These are phyloP conservation scores for Agapanthus africanus DNA, from an alignment of 106 monocot genomes.

Conservation along the genomic window DNA sequence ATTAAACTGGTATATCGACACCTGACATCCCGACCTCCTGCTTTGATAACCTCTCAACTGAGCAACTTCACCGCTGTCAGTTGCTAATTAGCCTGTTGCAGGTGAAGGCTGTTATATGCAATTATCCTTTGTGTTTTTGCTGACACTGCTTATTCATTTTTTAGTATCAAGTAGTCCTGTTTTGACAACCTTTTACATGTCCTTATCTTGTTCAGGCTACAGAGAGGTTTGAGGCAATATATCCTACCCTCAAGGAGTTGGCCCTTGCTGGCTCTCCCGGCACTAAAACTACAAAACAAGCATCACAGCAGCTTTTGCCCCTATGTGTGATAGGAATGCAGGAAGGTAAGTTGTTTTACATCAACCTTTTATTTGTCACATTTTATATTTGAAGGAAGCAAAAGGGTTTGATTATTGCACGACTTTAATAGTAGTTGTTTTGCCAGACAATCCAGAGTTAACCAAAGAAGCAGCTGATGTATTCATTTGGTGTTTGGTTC, in stretches of 20 bases:
- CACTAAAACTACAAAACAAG: slow-evolving; percentile 86
- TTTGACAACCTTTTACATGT: no score
- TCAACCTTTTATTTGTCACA: not conserved
- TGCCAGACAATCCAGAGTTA: slow-evolving; percentile 60
- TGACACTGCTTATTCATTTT: no score
- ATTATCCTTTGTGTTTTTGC: no score
- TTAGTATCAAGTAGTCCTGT: no score
- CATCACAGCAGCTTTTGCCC: slow-evolving; percentile 71
- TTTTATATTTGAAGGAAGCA: no score
- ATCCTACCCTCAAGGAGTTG: slow-evolving; percentile 80
- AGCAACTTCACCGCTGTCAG: no score
- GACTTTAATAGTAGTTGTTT: not conserved
- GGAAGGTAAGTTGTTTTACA: slow-evolving; percentile 56
- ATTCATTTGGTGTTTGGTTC: slow-evolving; percentile 95
- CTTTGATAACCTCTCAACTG: no score
- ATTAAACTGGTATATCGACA: no score
- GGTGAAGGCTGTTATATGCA: no score
- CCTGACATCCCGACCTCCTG: no score
- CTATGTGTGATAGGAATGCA: slow-evolving; percentile 46
- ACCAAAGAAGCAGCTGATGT: slow-evolving; percentile 61
- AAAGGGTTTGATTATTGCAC: no score
- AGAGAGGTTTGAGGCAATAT: slow-evolving; percentile 88
- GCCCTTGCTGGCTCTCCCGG: slow-evolving; percentile 77
- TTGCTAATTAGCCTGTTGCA: no score
- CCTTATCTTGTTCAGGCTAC: slow-evolving; percentile 59